phyloP scores from a whole-genome alignment of 2,329 filamentous ascomycete species.

The Aspergillus quadricinctus region DNA sequence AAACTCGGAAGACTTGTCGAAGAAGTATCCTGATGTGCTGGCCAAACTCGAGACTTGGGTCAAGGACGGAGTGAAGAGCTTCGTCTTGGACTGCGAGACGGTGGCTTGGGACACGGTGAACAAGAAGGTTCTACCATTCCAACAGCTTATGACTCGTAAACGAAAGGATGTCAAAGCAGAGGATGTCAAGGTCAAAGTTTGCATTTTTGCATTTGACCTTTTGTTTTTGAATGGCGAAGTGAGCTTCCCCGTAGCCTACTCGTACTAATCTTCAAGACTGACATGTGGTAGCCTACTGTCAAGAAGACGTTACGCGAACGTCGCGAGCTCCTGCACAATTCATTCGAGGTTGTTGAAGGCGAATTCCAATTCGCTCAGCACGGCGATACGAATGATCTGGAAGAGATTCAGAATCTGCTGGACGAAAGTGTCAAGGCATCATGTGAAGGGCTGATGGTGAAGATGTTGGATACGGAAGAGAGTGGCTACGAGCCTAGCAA shows the following conservation, averaged over 20 bases:
- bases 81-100: slow-evolving; percentile 97
- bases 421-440: slow-evolving; percentile 95
- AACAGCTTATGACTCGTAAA: slow-evolving; percentile 97
- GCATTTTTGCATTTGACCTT: slow-evolving; percentile 93
- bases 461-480: slow-evolving; percentile 93
- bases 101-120: slow-evolving; percentile 93
- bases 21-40: slow-evolving; percentile 96
- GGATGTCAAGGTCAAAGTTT: slow-evolving; percentile 94
- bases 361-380: slow-evolving; percentile 87
- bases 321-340: slow-evolving; percentile 65
- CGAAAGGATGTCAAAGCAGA: slow-evolving; percentile 94
- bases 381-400: slow-evolving; percentile 82
- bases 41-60: slow-evolving; percentile 85
- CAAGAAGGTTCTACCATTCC: slow-evolving; percentile 95
- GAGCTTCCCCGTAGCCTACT: slow-evolving; percentile 12
- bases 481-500: slow-evolving; percentile 96
- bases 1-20: slow-evolving; percentile 94
- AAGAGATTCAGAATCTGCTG: slow-evolving; percentile 86
- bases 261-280: not conserved
- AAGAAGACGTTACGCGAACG: slow-evolving; percentile 82
- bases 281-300: slow-evolving; percentile 59
- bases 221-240: slow-evolving; percentile 87
- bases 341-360: slow-evolving; percentile 75
- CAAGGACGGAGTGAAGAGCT: slow-evolving; percentile 83
- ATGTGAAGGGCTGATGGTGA: slow-evolving; percentile 98